Base-by-base conservation (phyloP, 2,329 filamentous ascomycete species). In the Tolypocladium ophioglossoides region DNA sequence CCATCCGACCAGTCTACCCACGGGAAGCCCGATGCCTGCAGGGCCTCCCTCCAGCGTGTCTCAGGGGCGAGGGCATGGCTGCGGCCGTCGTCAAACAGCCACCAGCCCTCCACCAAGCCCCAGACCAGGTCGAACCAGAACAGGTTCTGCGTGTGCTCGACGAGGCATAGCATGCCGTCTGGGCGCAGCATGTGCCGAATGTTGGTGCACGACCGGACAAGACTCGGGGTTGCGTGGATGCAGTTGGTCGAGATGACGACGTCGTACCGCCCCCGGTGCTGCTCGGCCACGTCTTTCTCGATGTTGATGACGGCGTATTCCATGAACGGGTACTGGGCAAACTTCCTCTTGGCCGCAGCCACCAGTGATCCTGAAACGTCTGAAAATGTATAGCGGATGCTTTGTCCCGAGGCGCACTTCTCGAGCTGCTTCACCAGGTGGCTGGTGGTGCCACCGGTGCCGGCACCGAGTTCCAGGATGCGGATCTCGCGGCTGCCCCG, bases 401-500 rank as follows among this genome's bases (percentile, higher is more conserved):
- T 34, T 34, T 34, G 32, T 14, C 32, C 32, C 32, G 32, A 34
- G 32, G 32, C 32, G 32, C 11, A 12, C 0, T 30, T 27, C 1
- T 51, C 56, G 4, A 76, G 59, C 1, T 54, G 39, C 0, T 62
- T 54, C 0, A 71, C 54, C 1, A 75, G 22, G 1, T 61, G 53
- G 9, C 56, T 58, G 0, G 74, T 72, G 0, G 74, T 76, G 0
- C 70, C 72, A 3, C 74, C 73, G 1, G 72, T 74, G 12, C 73
- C 74, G 1, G 66, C 72, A 0, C 74, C 73, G 6, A 75, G 56
- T 58, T 76, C 72, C 51, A 78, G 63, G 38, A 77, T 70, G 6
- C 63, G 59, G n/a, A 73, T 56, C 2, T 62, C 47, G 11, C 56
- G 38, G 20, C 51, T 30, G 6, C 46, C 32, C 32, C 32, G 32